A percentile compares a stretch with the other conserved stretches of the same genome.
phyloP scores from a whole-genome alignment of 1,139 yeast species.

The Meyerozyma athensensis region DNA sequence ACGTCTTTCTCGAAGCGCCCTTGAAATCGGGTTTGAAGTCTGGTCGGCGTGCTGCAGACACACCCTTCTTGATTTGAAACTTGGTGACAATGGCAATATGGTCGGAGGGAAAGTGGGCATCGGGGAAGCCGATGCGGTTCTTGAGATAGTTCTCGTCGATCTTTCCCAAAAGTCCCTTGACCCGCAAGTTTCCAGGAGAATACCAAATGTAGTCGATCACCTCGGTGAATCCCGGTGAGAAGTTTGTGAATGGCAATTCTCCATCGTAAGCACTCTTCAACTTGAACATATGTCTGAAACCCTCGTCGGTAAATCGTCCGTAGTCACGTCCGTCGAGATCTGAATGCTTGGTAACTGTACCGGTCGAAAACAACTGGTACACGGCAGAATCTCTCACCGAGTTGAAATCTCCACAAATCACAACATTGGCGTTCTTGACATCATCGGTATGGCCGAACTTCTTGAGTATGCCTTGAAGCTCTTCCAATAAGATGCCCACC shows the following conservation, averaged over 20 bases:
- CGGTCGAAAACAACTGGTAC: conserved; percentile 80
- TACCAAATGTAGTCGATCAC: conserved; percentile 96
- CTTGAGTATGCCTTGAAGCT: conserved; percentile 61
- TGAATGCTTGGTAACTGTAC: conserved; percentile 64
- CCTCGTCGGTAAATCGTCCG: conserved; percentile 87
- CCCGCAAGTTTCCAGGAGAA: conserved; percentile 71
- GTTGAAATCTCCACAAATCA: conserved; percentile 95
- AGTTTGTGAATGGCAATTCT: conserved; percentile 91
- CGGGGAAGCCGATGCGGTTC: conserved; percentile 87
- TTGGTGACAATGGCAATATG: conserved; percentile 81
- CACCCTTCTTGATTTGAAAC: conserved; percentile 61
- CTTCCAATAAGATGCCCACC: conserved; percentile 87
- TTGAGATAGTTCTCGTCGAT: conserved; percentile 74
- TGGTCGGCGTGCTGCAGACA: conserved; percentile 25
- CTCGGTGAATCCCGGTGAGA: conserved; percentile 88
- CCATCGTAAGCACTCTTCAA: conserved; percentile 86
- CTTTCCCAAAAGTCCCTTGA: conserved; percentile 80
- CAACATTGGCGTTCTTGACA: conserved; percentile 62
- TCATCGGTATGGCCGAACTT: conserved; percentile 52
- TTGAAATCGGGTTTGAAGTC: conserved; percentile 53
- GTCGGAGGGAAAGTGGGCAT: conserved; percentile 91
- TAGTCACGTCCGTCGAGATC: conserved; percentile 87
- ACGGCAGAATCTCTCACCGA: conserved; percentile 87
- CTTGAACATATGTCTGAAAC: conserved; percentile 76
- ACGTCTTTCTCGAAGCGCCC: conserved; percentile 50